Evolutionary conservation across 768 basidiomycete species (phyloP), one percentile per base, ranked within the genome.

Genomic region (Mycena rosella): DNA sequence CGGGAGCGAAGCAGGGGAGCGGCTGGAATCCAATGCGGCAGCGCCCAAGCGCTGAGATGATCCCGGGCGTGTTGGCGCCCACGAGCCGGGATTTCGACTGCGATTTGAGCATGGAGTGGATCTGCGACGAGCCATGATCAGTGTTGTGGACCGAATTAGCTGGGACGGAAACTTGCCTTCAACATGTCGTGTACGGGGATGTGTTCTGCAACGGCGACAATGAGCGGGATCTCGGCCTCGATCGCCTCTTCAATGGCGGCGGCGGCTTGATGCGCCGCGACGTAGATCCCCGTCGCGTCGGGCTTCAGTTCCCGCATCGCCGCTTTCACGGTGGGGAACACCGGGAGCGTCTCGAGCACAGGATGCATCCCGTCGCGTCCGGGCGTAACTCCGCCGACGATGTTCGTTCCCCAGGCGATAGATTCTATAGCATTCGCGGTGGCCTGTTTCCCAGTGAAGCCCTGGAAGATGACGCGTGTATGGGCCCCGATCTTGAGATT

Each of bases 21-120:
- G 69, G 69, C 65, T 70, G 69, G 44, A 70, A 70, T 18, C 69
- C 69, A 22, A 70, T 70, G 11, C 69, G 64, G 32, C 69, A 66
- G 34, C 55, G 67, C 10, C 65, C 69, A n/a, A 62, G 18, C 38
- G 69, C 13, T 3, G 69, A 70, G 17, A 70, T 66, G 42, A 70
- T 65, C 0, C 69, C 69, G 1, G 69, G 69, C 5, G 69, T 56
- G 32, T 70, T 70, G 1, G 69, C 69, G 20, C 69, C 69, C 1
- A 70, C 69, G 5, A 70, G 64, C 1, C 69, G 64, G 17, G 32
- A 66, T 51, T 54, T 66, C 6, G 48, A 52, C 49, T 70, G 69
- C 0, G 64, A 56, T 13, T 42, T 48, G 32, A 70, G 69, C 60
- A 70, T 70, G 3, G 64, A 53, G 51, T 70, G 69, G 15, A 70